Evolutionary conservation across 306 rosid species (phyloP).

Genomic region (Abrus pulchellus): DNA sequence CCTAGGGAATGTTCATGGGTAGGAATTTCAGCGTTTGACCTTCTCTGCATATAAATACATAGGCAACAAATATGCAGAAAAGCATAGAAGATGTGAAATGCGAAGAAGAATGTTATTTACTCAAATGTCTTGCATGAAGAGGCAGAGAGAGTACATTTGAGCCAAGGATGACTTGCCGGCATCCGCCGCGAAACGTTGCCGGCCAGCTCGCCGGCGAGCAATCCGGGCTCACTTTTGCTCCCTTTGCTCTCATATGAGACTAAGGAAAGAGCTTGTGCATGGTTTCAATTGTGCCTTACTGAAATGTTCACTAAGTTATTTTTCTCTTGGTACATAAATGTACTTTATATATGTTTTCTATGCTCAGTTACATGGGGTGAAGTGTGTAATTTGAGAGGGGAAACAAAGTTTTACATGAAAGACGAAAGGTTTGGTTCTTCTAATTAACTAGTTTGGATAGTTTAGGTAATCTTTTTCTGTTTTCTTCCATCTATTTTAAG

Average conservation of each 20-base stretch:
- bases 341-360: not conserved
- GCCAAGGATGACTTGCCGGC: conserved; percentile 71
- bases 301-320: not conserved
- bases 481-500: not conserved
- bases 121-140: conserved; percentile 50
- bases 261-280: conserved; percentile 8
- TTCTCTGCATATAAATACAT: conserved; percentile 46
- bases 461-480: not conserved
- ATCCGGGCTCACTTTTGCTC: conserved; percentile 47
- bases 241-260: conserved; percentile 48
- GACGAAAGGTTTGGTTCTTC: not conserved
- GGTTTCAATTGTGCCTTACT: not conserved
- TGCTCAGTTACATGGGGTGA: not conserved
- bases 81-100: conserved; percentile 1
- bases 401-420: not conserved
- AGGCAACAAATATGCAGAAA: not conserved
- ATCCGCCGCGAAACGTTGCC: not conserved
- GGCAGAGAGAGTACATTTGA: conserved; percentile 55
- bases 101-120: conserved; percentile 28
- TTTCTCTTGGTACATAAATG: not conserved
- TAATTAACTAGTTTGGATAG: not conserved
- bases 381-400: not conserved
- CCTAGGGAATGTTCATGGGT: not conserved
- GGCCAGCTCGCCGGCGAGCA: conserved; percentile 55
- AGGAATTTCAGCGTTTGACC: conserved; percentile 50